phyloP scores from a whole-genome alignment of 2,329 filamentous ascomycete genomes.

The Pseudodiploospora longispora region DNA sequence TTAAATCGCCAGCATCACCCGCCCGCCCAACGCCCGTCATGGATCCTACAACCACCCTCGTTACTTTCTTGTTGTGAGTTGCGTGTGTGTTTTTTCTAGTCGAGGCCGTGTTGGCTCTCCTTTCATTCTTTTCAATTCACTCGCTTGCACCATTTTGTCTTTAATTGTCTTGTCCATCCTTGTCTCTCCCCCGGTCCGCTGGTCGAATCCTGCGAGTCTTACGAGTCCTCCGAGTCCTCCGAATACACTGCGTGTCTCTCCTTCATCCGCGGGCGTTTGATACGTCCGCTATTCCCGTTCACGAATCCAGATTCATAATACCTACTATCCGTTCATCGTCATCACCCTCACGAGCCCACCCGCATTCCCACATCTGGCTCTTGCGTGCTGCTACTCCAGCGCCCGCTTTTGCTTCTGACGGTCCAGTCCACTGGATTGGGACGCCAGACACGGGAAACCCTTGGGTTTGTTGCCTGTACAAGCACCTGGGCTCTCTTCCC shows the following conservation, averaged over 20 bases:
- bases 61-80: constrained; percentile 62
- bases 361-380: no score
- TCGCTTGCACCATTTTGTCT: constrained; percentile 12
- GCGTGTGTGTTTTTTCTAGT: constrained; percentile 3
- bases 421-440: constrained; percentile 1
- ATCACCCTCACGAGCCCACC: not conserved
- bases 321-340: not conserved
- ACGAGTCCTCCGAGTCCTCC: no score
- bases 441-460: constrained; percentile 1
- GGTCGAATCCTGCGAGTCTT: constrained; percentile 1
- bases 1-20: not conserved
- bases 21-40: constrained; percentile 25
- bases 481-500: not conserved
- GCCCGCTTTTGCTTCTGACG: not conserved
- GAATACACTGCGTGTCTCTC: constrained; percentile 3
- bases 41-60: constrained; percentile 57
- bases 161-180: constrained; percentile 5
- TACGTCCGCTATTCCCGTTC: not conserved
- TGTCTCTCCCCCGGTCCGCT: not conserved
- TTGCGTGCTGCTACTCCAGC: not conserved
- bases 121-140: constrained; percentile 12
- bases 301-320: not conserved
- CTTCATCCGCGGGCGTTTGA: not conserved
- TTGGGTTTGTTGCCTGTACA: not conserved
- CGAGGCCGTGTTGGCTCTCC: constrained; percentile 4